Evolutionary conservation across 441 rosid species (phyloP), one percentile per base, ranked within the genome.

Genomic region (Corymbia citriodora): DNA sequence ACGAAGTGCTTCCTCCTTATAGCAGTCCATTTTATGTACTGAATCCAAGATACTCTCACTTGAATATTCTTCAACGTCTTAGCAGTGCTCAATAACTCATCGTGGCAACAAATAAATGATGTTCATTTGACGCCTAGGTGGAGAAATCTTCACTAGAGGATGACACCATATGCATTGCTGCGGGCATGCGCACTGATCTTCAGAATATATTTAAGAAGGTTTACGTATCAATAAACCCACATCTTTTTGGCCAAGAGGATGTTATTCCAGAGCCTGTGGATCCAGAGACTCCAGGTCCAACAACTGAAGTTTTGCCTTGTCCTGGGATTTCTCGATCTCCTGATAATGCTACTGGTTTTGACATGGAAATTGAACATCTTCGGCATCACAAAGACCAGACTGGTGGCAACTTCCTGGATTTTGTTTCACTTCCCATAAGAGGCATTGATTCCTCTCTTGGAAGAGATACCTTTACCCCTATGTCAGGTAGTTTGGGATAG

Each of bases 1-100:
- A 92, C 98, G 93, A 87, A 96, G 55, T 89, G 99, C 99, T 96
- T 97, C 99, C 88, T 96, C 99, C 92, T 94, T 96, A 92, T 98
- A 96, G 93, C 96, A 93, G 65, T 97, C 98, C 99, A 97, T 98
- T 88, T 54, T 36, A 59, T 82, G 23, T 36, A 85, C 57, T 81
- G 88, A 53, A 59, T 81, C 29, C 74, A 89, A 88, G 10, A 57
- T 25, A 87, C 27, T 50, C 57, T 36, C 74, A 88, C 9, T 48
- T 59, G 48, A 88, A 19, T 36, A 55, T 27, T n/a, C 25, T 59
- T 17, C 10, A 21, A 13, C 9, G 17, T 63, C 70, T 29, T 17
- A 29, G 17, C 6, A 27, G 70, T 29, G 33, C 33, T 29, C n/a
- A 29, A 29, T 63, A 29, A 29, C 70, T 63, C 33, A 63, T 63